Evolutionary conservation across 2,329 filamentous ascomycete genomes (phyloP).

Genomic region (Nothophoma quercina): DNA sequence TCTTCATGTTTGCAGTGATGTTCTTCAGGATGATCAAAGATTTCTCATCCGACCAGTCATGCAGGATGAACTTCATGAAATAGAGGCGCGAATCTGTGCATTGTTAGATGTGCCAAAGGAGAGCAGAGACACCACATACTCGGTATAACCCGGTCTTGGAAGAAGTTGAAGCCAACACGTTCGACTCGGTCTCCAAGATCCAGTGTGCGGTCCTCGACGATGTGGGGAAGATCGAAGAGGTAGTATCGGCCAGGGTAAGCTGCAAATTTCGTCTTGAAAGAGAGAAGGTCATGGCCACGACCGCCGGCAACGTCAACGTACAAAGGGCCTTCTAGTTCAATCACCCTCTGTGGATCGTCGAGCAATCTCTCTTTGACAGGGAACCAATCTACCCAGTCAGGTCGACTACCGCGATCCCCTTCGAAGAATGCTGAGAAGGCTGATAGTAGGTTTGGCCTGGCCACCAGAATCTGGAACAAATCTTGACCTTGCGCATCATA

Average conservation of each 20-base stretch:
- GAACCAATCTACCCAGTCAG: constrained; percentile 9
- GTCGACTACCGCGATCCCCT: constrained; percentile 4
- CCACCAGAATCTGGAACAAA: not conserved
- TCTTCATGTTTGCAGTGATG: constrained; percentile 17
- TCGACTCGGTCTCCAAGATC: constrained; percentile 5
- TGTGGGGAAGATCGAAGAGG: not conserved
- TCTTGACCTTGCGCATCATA: not conserved
- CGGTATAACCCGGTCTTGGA: constrained; percentile 18
- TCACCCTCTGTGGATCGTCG: not conserved
- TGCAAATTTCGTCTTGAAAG: constrained; percentile 9
- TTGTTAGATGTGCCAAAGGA: not conserved
- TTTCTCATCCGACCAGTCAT: constrained; percentile 14
- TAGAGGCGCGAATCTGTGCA: constrained; percentile 11
- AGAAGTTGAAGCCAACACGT: constrained; percentile 33
- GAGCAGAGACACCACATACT: not conserved
- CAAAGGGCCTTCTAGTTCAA: not conserved
- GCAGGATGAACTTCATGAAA: constrained; percentile 16
- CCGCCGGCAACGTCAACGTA: constrained; percentile 19
- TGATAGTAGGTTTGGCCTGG: not conserved
- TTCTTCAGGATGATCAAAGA: constrained; percentile 15
- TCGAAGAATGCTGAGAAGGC: constrained; percentile 4
- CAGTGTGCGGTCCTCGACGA: not conserved
- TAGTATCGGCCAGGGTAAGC: not conserved
- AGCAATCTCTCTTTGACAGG: constrained; percentile 2
- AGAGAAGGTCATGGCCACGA: constrained; percentile 14